phyloP scores from a whole-genome alignment of 1,139 yeast species.

The Candida sanyaensis region DNA sequence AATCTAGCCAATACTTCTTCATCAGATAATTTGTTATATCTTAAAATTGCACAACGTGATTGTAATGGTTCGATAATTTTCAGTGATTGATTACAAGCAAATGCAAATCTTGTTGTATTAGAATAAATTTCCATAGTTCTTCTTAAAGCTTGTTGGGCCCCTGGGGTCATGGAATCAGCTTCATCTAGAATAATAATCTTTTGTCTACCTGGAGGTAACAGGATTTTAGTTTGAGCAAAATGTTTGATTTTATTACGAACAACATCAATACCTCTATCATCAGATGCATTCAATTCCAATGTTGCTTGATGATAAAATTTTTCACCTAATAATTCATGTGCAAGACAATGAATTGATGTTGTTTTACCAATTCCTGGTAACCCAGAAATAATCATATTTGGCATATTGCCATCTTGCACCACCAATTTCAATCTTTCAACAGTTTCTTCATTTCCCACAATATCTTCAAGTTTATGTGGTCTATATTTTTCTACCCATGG shows the following conservation, averaged over 20 bases:
- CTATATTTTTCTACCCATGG: conserved; percentile 95
- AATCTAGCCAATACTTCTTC: conserved; percentile 81
- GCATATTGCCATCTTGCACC: conserved; percentile 93
- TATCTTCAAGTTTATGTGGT: conserved; percentile 74
- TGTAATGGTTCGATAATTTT: conserved; percentile 97
- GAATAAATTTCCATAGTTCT: conserved; percentile 97
- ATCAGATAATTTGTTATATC: conserved; percentile 80
- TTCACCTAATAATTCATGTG: conserved; percentile 75
- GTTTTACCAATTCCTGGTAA: conserved; percentile 98
- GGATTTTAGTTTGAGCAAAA: conserved; percentile 75
- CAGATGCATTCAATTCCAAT: conserved; percentile 67
- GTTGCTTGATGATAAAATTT: conserved; percentile 78
- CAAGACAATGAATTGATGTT: conserved; percentile 89
- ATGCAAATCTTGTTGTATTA: conserved; percentile 92
- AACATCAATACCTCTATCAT: conserved; percentile 52
- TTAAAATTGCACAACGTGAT: conserved; percentile 91
- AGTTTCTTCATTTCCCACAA: conserved; percentile 93
- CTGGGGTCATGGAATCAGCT: conserved; percentile 98
- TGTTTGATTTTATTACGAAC: conserved; percentile 50
- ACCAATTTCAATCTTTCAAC: conserved; percentile 80
- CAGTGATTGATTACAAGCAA: conserved; percentile 93
- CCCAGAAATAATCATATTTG: conserved; percentile 92
- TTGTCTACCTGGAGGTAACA: conserved; percentile 52
- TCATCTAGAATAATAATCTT: conserved; percentile 91
- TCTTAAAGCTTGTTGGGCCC: conserved; percentile 96